These are phyloP conservation scores for Suhomyces emberorum DNA, from an alignment of 805 yeast genomes.

Conservation along the genomic window DNA sequence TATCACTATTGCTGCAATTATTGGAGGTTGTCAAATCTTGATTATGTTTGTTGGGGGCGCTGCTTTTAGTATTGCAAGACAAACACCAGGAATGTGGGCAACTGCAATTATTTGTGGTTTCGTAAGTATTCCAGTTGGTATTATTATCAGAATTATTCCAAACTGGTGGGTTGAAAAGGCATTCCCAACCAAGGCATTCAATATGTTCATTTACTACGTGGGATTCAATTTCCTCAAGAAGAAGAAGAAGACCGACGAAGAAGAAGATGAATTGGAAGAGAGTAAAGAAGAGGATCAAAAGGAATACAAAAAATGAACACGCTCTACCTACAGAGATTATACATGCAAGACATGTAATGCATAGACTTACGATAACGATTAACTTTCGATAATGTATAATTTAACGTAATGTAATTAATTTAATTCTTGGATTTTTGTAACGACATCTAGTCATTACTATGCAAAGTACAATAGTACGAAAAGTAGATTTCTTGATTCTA, in stretches of 20 bases:
- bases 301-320: background rate
- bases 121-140: slow-evolving; percentile 77
- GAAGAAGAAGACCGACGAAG: slow-evolving; percentile 14
- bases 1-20: slow-evolving; percentile 63
- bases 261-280: slow-evolving; percentile 10
- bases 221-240: slow-evolving; percentile 35
- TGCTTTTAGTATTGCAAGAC: slow-evolving; percentile 79
- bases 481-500: too few relatives aligned
- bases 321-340: too few relatives aligned
- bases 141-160: slow-evolving; percentile 74
- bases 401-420: too few relatives aligned
- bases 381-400: too few relatives aligned
- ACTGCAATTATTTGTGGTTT: slow-evolving; percentile 81
- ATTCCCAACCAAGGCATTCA: slow-evolving; percentile 62
- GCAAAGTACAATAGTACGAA: too few relatives aligned
- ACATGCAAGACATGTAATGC: too few relatives aligned
- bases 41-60: slow-evolving; percentile 98
- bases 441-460: too few relatives aligned
- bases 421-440: too few relatives aligned
- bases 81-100: slow-evolving; percentile 87
- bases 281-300: background rate
- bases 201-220: slow-evolving; percentile 31
- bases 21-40: slow-evolving; percentile 79
- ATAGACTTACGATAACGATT: too few relatives aligned
- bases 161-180: slow-evolving; percentile 65